These are phyloP conservation scores for Tolypocladium album DNA, from an alignment of 2,329 filamentous ascomycete species.

Conservation along the genomic window DNA sequence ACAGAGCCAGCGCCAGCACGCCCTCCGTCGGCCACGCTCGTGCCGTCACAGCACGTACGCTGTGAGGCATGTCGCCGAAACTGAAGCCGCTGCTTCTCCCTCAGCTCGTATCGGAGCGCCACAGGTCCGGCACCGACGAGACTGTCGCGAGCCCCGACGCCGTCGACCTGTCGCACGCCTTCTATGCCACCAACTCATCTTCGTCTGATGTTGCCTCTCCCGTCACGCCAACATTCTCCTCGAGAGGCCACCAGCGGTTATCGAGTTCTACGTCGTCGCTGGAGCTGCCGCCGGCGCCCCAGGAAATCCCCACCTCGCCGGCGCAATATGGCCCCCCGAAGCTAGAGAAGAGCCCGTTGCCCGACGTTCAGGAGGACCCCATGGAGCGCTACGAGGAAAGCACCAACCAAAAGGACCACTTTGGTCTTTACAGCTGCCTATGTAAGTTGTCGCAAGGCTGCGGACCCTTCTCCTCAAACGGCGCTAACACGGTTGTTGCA, in stretches of 20 bases:
- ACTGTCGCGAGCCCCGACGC: conserved; percentile 22
- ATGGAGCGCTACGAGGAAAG: conserved; percentile 54
- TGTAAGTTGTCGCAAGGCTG: conserved; percentile 47
- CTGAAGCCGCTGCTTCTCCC: conserved; percentile 44
- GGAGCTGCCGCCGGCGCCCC: conserved; percentile 39
- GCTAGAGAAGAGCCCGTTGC: conserved; percentile 55
- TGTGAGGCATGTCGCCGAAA: conserved; percentile 30
- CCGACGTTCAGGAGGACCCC: conserved; percentile 78
- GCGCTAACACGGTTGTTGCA: conserved; percentile 19
- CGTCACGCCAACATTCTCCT: conserved; percentile 58
- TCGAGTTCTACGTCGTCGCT: conserved; percentile 73
- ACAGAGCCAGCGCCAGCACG: neutral
- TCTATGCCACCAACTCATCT: conserved; percentile 41
- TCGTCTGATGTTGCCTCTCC: conserved; percentile 60
- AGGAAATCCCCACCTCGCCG: conserved; percentile 10
- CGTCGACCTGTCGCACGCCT: conserved; percentile 26
- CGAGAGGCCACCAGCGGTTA: conserved; percentile 52
- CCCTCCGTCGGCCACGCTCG: neutral
- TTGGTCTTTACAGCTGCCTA: conserved; percentile 54
- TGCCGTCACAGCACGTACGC: neutral
- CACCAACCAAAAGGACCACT: conserved; percentile 14
- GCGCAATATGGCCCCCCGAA: conserved; percentile 28
- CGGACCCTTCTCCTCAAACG: conserved; percentile 1
- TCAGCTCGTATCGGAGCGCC: conserved; percentile 40
- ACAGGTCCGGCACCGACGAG: conserved; percentile 25